Conservation (phyloP, 2,329 filamentous ascomycete genomes). For the Fusarium sarcochroum region DNA sequence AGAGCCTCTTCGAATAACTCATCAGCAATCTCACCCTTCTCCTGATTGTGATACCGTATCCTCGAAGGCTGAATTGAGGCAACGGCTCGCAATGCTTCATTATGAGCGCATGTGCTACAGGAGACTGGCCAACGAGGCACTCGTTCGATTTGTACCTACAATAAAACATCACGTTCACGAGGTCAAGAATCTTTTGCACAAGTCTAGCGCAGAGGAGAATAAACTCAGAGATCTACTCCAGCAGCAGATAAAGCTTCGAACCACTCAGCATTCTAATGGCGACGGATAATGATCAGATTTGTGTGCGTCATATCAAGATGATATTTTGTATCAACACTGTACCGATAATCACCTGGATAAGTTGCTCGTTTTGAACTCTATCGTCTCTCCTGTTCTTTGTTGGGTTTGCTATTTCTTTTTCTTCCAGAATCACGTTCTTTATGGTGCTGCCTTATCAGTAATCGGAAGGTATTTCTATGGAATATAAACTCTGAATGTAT, state of each 20-base stretch:
- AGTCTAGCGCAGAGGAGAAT: background rate
- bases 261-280: background rate
- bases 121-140: slow-evolving; percentile 4
- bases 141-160: slow-evolving; percentile 4
- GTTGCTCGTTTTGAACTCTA: background rate
- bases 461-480: background rate
- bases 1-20: slow-evolving; percentile 4
- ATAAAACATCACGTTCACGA: background rate
- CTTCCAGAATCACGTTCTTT: background rate
- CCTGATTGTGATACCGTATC: background rate
- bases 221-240: background rate
- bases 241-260: slow-evolving; percentile 7
- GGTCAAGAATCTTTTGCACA: background rate
- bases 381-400: background rate
- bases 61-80: background rate
- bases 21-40: background rate
- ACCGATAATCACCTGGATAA: background rate
- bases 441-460: background rate
- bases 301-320: background rate
- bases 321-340: background rate
- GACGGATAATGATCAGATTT: background rate
- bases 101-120: slow-evolving; percentile 3
- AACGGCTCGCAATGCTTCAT: slow-evolving; percentile 2
- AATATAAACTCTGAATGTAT: background rate
- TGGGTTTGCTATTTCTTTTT: background rate